phyloP scores from a whole-genome alignment of 1,284 basidiomycete genomes.

The Rhodotorula sp. region DNA sequence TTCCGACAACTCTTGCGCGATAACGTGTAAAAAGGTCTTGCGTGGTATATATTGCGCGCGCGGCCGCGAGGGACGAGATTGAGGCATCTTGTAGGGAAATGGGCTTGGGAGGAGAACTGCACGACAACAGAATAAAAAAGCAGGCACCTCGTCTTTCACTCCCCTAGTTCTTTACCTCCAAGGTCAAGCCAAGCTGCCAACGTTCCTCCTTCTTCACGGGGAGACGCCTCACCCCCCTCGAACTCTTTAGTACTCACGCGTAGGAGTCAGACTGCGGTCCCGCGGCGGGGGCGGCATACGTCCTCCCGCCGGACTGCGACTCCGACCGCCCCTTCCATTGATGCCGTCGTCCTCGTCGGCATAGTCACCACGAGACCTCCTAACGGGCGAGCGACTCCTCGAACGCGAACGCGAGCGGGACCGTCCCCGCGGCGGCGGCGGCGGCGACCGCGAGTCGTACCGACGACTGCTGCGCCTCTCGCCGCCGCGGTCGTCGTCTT shows the following conservation, averaged over 20 bases:
- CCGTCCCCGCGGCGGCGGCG: background rate
- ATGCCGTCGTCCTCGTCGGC: background rate
- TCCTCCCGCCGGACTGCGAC: too few species aligned
- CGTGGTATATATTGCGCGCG: background rate
- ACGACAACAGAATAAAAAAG: background rate
- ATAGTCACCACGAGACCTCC: background rate
- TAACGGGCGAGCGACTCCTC: too few species aligned
- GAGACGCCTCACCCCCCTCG: too few species aligned
- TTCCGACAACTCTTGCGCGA: too few species aligned
- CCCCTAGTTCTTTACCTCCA: background rate
- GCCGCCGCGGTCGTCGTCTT: conserved; percentile 2
- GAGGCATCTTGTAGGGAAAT: background rate
- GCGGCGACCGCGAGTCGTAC: background rate
- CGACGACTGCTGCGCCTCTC: background rate
- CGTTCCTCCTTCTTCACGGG: too few species aligned
- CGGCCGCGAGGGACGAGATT: background rate
- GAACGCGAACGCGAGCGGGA: too few species aligned
- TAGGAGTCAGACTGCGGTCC: too few species aligned
- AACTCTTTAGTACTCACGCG: too few species aligned
- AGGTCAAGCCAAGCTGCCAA: background rate
- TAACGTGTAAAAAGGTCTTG: background rate
- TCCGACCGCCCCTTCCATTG: background rate
- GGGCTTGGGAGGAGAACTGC: background rate
- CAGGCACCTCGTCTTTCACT: background rate
- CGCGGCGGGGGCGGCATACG: too few species aligned